A percentile compares a stretch with the other conserved stretches of the same genome.
These are phyloP conservation scores for Kurtzmaniella natalensis DNA, from an alignment of 1,139 yeast species.

Conservation along the genomic window DNA sequence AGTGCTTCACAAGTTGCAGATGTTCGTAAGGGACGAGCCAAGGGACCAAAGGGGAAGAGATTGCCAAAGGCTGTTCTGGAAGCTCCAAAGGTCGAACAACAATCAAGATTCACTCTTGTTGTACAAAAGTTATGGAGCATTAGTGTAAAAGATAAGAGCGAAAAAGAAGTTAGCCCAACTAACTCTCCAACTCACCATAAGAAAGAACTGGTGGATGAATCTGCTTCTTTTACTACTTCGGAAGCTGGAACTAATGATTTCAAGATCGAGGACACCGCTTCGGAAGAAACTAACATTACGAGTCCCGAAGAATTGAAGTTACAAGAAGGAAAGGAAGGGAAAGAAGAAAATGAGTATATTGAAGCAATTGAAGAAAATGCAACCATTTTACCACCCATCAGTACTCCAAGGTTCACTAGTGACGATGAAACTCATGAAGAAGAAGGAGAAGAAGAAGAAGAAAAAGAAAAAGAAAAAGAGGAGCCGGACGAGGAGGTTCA, in stretches of 20 bases:
- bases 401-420: too few species aligned
- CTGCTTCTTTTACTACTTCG: too few species aligned
- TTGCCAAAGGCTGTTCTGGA: slow-evolving; percentile 60
- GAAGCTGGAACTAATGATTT: too few species aligned
- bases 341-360: too few species aligned
- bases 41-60: slow-evolving; percentile 76
- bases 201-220: too few species aligned
- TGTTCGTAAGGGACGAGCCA: slow-evolving; percentile 49
- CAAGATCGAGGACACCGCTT: not conserved
- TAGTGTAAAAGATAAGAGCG: slow-evolving; percentile 10
- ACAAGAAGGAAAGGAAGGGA: too few species aligned
- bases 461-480: not conserved
- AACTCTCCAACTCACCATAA: too few species aligned
- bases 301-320: too few species aligned
- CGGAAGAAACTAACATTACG: not conserved
- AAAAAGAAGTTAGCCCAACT: not conserved
- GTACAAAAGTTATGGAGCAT: slow-evolving; percentile 38
- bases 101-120: slow-evolving; percentile 25
- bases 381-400: too few species aligned
- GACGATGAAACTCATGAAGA: too few species aligned
- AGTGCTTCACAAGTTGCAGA: slow-evolving; percentile 13
- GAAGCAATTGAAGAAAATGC: too few species aligned
- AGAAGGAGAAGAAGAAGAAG: too few species aligned
- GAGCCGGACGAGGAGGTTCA: not conserved
- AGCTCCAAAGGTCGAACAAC: slow-evolving; percentile 34